Conservation (phyloP, 768 basidiomycete genomes). For the Lactarius deliciosus region DNA sequence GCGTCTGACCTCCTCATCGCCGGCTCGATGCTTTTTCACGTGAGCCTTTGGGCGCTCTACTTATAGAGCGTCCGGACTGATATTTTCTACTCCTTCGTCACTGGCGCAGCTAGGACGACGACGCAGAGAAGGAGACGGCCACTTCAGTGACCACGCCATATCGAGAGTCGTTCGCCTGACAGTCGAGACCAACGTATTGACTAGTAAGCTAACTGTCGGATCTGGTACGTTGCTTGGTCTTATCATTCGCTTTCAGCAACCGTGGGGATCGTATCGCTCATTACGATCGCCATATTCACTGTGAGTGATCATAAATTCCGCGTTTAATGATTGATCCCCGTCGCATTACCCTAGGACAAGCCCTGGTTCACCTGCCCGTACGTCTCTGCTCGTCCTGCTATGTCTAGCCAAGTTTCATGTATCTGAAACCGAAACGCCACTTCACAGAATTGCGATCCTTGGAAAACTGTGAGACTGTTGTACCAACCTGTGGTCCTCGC, state of each 20-base stretch:
- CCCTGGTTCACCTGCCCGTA: conserved; percentile 8
- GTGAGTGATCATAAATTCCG: conserved; percentile 1
- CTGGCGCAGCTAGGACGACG: background rate
- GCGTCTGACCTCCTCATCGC: conserved; percentile 8
- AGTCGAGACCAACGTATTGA: conserved; percentile 22
- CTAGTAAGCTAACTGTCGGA: conserved; percentile 5
- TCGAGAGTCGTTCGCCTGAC: conserved; percentile 10
- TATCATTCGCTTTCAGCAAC: conserved; percentile 1
- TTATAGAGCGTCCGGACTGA: background rate
- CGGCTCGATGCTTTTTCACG: conserved; percentile 6
- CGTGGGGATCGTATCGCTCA: background rate
- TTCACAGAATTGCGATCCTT: conserved; percentile 1
- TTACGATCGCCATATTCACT: conserved; percentile 2
- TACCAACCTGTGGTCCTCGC: too few relatives aligned
- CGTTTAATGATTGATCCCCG: background rate
- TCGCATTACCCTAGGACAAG: background rate
- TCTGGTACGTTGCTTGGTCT: background rate
- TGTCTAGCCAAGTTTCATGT: too few relatives aligned
- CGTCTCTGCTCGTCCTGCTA: background rate
- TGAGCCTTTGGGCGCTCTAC: background rate
- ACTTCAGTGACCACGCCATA: background rate
- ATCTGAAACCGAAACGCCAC: background rate
- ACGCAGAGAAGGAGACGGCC: background rate
- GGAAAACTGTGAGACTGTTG: conserved; percentile 13
- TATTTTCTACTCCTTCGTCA: background rate